Evolutionary conservation across 2,329 filamentous ascomycete genomes (phyloP).

Genomic region (Penicillium sp.): DNA sequence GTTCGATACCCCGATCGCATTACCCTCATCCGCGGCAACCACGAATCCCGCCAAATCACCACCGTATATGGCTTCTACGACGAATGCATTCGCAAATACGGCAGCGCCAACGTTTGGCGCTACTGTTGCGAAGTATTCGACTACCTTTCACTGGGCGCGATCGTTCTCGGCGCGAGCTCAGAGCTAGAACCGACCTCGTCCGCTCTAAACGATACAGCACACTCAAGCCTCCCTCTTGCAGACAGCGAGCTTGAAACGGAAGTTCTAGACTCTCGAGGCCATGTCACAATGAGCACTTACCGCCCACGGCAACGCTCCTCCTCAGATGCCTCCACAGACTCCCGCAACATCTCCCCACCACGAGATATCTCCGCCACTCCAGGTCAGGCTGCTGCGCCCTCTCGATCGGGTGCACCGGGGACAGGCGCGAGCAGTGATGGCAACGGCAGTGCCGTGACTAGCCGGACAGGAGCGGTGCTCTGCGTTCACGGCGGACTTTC

Average conservation of each 20-base stretch:
- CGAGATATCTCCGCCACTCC: constrained; percentile 47
- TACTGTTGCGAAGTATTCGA: constrained; percentile 78
- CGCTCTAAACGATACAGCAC: constrained; percentile 47
- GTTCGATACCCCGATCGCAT: constrained; percentile 77
- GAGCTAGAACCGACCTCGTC: constrained; percentile 62
- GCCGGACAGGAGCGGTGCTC: constrained; percentile 78
- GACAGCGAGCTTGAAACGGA: constrained; percentile 87
- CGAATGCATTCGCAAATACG: constrained; percentile 75
- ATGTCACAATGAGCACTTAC: constrained; percentile 65
- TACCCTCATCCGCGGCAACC: constrained; percentile 72
- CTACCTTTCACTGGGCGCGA: constrained; percentile 72
- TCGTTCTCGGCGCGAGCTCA: constrained; percentile 79
- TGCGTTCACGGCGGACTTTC: constrained; percentile 95
- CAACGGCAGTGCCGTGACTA: constrained; percentile 46
- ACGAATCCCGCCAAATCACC: constrained; percentile 76
- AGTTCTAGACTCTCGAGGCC: constrained; percentile 81
- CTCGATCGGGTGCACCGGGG: constrained; percentile 71
- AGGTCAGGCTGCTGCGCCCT: constrained; percentile 42
- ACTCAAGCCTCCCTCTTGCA: constrained; percentile 54
- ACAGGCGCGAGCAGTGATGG: constrained; percentile 75
- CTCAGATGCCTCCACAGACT: constrained; percentile 38
- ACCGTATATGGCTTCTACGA: constrained; percentile 80
- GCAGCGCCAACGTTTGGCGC: constrained; percentile 77
- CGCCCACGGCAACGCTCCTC: constrained; percentile 34
- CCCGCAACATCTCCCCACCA: constrained; percentile 41